Conservation (phyloP, 257 asterid species). For the Linaria vulgaris region DNA sequence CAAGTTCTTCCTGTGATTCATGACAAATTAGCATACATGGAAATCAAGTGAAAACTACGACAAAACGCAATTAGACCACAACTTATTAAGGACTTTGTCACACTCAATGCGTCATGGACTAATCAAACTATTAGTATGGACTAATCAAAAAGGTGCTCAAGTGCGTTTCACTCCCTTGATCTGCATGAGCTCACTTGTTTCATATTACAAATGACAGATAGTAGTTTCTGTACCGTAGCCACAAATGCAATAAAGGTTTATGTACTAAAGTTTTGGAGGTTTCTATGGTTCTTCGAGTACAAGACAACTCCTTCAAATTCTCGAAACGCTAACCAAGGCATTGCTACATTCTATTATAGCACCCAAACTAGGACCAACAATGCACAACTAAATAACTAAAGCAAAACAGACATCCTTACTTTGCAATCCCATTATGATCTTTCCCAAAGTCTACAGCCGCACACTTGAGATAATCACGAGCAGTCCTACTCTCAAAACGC, state of each 20-base stretch:
- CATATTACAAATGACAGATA: background rate
- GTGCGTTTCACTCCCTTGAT: background rate
- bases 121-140: too few relatives aligned
- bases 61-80: background rate
- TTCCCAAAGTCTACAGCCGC: conserved; percentile 67
- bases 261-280: background rate
- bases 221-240: background rate
- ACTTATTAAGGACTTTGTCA: too few relatives aligned
- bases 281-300: conserved; percentile 1
- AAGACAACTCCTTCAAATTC: background rate
- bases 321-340: background rate
- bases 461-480: conserved; percentile 51
- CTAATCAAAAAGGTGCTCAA: background rate
- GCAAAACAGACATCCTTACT: conserved; percentile 44
- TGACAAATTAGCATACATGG: background rate
- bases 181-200: background rate
- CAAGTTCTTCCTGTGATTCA: background rate
- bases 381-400: background rate
- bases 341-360: conserved; percentile 18
- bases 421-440: conserved; percentile 65
- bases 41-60: background rate
- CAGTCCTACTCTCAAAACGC: conserved; percentile 52
- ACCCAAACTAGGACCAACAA: too few relatives aligned
- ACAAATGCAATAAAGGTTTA: background rate
- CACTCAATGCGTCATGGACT: too few relatives aligned